Percentiles rank a stretch among this genome's conserved stretches.
phyloP scores from a whole-genome alignment of 164 flowering plant species.

The Vitis rupestris region DNA sequence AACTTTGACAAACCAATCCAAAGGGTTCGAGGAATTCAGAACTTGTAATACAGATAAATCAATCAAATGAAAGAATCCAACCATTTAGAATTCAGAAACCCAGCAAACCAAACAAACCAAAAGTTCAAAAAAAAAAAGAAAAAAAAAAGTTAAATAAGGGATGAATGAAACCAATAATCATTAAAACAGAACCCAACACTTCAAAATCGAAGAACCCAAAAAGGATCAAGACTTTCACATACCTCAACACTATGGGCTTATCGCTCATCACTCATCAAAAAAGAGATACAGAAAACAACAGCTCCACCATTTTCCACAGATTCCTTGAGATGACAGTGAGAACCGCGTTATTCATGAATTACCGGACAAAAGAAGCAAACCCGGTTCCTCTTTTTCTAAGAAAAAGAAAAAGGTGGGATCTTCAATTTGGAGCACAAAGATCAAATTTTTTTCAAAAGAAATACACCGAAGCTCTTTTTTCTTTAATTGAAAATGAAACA shows the following conservation, averaged over 20 bases:
- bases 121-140: not conserved
- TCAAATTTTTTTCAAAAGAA: not conserved
- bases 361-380: constrained; percentile 3
- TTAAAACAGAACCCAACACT: not conserved
- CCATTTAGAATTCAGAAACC: not conserved
- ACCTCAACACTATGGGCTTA: constrained; percentile 11
- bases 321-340: constrained; percentile 11
- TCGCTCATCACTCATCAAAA: constrained; percentile 16
- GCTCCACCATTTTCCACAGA: constrained; percentile 19
- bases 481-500: not conserved
- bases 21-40: not conserved
- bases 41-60: not conserved
- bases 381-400: constrained; percentile 17
- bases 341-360: constrained; percentile 18
- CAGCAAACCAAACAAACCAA: not conserved
- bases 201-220: not conserved
- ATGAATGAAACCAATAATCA: not conserved
- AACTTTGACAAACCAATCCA: not conserved
- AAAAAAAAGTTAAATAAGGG: too few relatives aligned
- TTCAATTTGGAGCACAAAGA: not conserved
- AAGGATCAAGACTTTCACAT: constrained; percentile 7
- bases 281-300: constrained; percentile 20
- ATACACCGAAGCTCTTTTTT: constrained; percentile 6
- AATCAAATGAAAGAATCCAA: not conserved
- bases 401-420: constrained; percentile 14